Conservation (phyloP, 805 yeast species). For the Saturnispora diversa region DNA sequence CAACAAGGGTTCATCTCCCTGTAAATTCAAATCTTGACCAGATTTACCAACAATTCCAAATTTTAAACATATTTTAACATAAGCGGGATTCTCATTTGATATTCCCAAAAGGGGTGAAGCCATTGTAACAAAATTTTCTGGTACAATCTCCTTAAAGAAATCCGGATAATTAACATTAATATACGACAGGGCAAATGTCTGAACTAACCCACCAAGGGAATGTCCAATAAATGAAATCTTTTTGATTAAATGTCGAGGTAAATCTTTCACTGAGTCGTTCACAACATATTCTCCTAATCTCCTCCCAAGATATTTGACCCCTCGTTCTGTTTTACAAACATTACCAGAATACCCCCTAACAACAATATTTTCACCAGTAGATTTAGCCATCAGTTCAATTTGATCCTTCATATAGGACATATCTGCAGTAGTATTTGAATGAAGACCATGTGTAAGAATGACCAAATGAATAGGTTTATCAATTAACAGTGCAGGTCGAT, state of each 20-base stretch:
- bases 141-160: slow-evolving; percentile 57
- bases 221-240: slow-evolving; percentile 86
- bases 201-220: slow-evolving; percentile 88
- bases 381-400: slow-evolving; percentile 43
- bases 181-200: slow-evolving; percentile 83
- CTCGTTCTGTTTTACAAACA: slow-evolving; percentile 81
- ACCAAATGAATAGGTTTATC: slow-evolving; percentile 69
- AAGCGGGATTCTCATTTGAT: slow-evolving; percentile 77
- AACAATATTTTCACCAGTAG: slow-evolving; percentile 56
- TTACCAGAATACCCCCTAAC: slow-evolving; percentile 81
- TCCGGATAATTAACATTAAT: slow-evolving; percentile 60
- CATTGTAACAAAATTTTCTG: slow-evolving; percentile 70
- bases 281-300: slow-evolving; percentile 70
- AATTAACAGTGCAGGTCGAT: slow-evolving; percentile 46
- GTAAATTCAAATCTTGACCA: slow-evolving; percentile 80
- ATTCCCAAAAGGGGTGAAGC: slow-evolving; percentile 91
- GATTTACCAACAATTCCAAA: slow-evolving; percentile 89
- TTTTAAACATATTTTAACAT: slow-evolving; percentile 74
- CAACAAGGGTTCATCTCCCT: slow-evolving; percentile 53
- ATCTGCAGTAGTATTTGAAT: slow-evolving; percentile 84
- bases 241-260: slow-evolving; percentile 12
- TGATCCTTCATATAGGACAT: slow-evolving; percentile 80
- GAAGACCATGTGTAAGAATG: slow-evolving; percentile 83
- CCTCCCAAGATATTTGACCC: slow-evolving; percentile 75
- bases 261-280: slow-evolving; percentile 33